A percentile compares a stretch with the other conserved stretches of the same genome.
phyloP scores from a whole-genome alignment of 2,329 filamentous ascomycete species.

The Capronia americana region DNA sequence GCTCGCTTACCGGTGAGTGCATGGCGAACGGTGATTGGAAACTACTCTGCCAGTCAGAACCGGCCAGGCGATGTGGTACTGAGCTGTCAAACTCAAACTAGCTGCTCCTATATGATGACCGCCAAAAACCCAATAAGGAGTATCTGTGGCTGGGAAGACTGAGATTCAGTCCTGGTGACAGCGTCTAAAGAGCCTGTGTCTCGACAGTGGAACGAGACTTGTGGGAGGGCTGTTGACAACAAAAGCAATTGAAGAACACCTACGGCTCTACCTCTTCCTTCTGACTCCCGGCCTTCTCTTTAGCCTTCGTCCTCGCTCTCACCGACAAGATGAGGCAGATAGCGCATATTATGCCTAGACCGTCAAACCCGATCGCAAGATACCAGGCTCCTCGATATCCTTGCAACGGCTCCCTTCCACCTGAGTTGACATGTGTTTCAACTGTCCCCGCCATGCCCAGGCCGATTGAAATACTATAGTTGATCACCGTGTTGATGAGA shows the following conservation, averaged over 20 bases:
- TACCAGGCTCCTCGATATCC: slow-evolving; percentile 51
- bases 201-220: background rate
- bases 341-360: slow-evolving; percentile 36
- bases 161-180: background rate
- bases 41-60: background rate
- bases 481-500: slow-evolving; percentile 50
- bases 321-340: slow-evolving; percentile 26
- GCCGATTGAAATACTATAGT: slow-evolving; percentile 52
- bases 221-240: slow-evolving; percentile 2
- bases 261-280: slow-evolving; percentile 42
- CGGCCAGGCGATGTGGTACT: background rate
- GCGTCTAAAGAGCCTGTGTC: background rate
- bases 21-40: background rate
- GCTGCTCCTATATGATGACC: background rate
- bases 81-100: background rate
- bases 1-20: background rate
- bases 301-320: slow-evolving; percentile 23
- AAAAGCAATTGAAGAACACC: slow-evolving; percentile 30
- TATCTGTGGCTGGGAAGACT: background rate
- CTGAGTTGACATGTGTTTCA: slow-evolving; percentile 48
- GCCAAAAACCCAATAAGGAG: background rate
- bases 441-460: slow-evolving; percentile 53
- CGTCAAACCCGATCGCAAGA: slow-evolving; percentile 46
- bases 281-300: slow-evolving; percentile 20
- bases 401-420: slow-evolving; percentile 43